Base-by-base conservation (phyloP, 306 rosid genomes). In the Citrullus mucosospermus region DNA sequence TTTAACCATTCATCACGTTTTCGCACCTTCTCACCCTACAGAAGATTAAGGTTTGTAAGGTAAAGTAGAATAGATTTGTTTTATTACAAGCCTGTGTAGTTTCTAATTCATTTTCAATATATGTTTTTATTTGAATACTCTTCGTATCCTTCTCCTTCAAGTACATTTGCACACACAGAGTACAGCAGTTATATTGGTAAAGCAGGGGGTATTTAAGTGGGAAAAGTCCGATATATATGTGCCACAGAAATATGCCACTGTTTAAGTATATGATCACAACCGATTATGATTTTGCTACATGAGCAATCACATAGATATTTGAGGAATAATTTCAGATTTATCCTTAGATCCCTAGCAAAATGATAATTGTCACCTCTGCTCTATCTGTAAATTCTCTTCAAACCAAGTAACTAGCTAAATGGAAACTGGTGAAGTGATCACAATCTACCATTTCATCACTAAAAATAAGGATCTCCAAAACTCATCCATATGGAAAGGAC, bases 21-120 rank as follows among this genome's bases (percentile, higher is more conserved):
- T 88, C 99, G 84, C 74, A 92, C 86, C 89, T 81, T 92, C 84
- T 88, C 88, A 78, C 87, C 97, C 97, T 95, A 77, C 7, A 75
- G 69, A 80, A 76, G 17, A 74, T 32, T 18, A 57, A 74, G 48
- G 48, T 48, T 53, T 73, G 62, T 74, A 32, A 51, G 61, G 46
- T 18, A 41, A 53, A 54, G 43, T 6, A 54, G 2, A 53, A 51
- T 3, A 9, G 32, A 51, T 17, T 16, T 12, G 16, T n/a, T 17
- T 53, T 60, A 74, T 34, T 32, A 74, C 62, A 28, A 74, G 48
- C 63, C 78, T 10, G 32, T 17, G 78, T 53, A 74, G 48, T 54
- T 74, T 74, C 48, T 18, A 32, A 18, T 54, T 74, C 50, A 54
- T 9, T 51, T 74, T 74, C 48, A 74, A 54, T 17, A 32, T 17